Base-by-base conservation (phyloP, 2,329 filamentous ascomycete species). In the Dothideomycetes sp. region DNA sequence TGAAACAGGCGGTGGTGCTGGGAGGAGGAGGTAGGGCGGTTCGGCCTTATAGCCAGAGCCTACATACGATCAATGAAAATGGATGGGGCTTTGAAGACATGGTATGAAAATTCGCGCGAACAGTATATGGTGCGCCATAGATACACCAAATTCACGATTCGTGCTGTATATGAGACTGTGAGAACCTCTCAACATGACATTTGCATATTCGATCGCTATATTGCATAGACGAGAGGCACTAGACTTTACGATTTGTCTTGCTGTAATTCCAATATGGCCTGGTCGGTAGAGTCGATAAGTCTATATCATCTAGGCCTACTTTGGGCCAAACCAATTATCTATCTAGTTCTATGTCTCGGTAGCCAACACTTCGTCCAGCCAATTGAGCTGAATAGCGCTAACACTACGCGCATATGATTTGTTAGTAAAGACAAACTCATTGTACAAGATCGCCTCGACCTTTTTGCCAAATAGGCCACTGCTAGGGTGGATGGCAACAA, bases 371-470 rank as follows among this genome's bases (percentile, higher is more conserved):
- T 77, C 71, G 16, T 66, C 70, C 17, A 80, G 62, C 77, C 77
- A 80, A 45, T 71, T 65, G 62, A 78, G 61, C 59, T 78, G 70
- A 38, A 80, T 70, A 1, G 70, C 73, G 55, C 73, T 78, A 5
- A 79, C 76, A 3, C 72, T 69, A 36, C 74, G 63, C 11, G 73
- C 77, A 60, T 78, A 81, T 39, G 72, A 73, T 47, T 72, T 72
- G 32, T 70, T 78, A 15, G 77, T 81, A 51, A 75, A 81, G 3
- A 80, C 73, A 54, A 76, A 79, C 54, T 80, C 76, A 43, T 73
- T 76, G 50, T 77, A 81, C 54, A 80, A 63, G 38, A 81, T 75
- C 2, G 72, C 76, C 56, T 78, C 75, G 4, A 75, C 63, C 47
- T 73, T 74, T 50, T 69, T 70, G 15, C 73, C 72, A 50, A 74